Evolutionary conservation across 306 rosid genomes (phyloP), one percentile per base, ranked within the genome.

Genomic region (Prunus mongolica): DNA sequence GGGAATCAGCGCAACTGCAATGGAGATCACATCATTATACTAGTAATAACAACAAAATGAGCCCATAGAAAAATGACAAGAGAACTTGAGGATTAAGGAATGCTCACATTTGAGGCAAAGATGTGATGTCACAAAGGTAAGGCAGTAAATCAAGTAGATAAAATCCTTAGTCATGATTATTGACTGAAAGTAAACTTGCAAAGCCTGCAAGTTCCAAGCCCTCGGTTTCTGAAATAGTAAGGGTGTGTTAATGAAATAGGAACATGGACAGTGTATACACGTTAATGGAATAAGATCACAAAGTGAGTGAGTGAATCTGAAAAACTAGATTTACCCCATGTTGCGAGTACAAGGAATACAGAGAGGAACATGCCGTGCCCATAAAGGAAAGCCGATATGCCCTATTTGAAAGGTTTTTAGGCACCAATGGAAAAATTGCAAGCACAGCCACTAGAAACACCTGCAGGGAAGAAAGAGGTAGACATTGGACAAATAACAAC

Each of bases 1-100:
- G 66, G 99, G 98, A 83, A 96, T 91, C 88, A 92, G 82, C 28
- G 99, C 96, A 75, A 91, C 99, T 96, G 91, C 92, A 82, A 88
- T 54, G 70, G 30, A 78, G 15, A 82, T 81, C 32, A 78, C 55
- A 79, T 47, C 28, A 64, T 81, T 74, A 86, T 34, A 73, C 49
- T 60, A 72, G 25, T 61, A 67, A 76, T 28, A 69, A 57, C 28
- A 56, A 12, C 52, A 61, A 60, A 69, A 71, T 22, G 56, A 30
- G 55, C 16, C 41, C 3, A 19, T 44, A 63, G 44, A 41, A 22
- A 24, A 24, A 38, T 14, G 28, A 19, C 11, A 80, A 27, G 28
- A 55, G 34, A 69, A 61, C 62, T 63, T 74, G 18, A 58, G 62
- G 82, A 76, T 52, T 67, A 67, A 65, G 78, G 58, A 71, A 57